Evolutionary conservation across 352 stramenopile species (phyloP).

Genomic region (Phytophthora rubi): DNA sequence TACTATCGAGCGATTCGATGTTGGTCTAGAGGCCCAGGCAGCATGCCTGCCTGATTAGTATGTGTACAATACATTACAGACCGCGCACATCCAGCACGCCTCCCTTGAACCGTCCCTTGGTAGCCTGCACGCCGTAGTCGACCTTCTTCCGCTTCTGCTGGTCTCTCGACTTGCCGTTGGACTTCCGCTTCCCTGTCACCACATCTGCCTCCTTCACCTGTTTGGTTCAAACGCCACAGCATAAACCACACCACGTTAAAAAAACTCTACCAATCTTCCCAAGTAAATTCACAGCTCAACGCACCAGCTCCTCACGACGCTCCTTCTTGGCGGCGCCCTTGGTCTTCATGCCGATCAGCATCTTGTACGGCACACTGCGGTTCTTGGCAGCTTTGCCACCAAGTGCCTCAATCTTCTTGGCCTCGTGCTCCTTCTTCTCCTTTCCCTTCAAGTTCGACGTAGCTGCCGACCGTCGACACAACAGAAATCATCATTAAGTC

Average conservation of each 20-base stretch:
- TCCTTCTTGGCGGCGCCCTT: constrained; percentile 57
- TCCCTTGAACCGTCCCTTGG: constrained; percentile 76
- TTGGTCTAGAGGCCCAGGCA: constrained; percentile 2
- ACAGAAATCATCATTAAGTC: background rate
- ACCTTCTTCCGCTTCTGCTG: constrained; percentile 74
- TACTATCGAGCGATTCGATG: constrained; percentile 1
- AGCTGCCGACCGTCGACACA: constrained; percentile 34
- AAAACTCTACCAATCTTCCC: background rate
- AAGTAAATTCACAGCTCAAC: background rate
- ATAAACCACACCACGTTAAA: background rate
- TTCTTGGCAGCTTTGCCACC: constrained; percentile 67
- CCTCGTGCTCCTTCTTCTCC: constrained; percentile 78
- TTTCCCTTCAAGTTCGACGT: constrained; percentile 71
- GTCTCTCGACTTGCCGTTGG: constrained; percentile 44
- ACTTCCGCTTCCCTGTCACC: constrained; percentile 72
- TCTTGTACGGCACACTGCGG: constrained; percentile 72
- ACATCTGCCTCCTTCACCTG: constrained; percentile 76
- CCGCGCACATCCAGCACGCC: constrained; percentile 74
- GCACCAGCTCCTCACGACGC: constrained; percentile 64
- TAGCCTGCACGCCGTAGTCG: constrained; percentile 79
- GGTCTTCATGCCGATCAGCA: constrained; percentile 79
- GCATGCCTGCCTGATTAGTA: constrained; percentile 12
- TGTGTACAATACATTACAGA: constrained; percentile 40
- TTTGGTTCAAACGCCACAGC: constrained; percentile 8
- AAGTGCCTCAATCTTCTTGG: constrained; percentile 75